Evolutionary conservation across 2,329 filamentous ascomycete species (phyloP), one percentile per base, ranked within the genome.

Genomic region (Seiridium unicorne): DNA sequence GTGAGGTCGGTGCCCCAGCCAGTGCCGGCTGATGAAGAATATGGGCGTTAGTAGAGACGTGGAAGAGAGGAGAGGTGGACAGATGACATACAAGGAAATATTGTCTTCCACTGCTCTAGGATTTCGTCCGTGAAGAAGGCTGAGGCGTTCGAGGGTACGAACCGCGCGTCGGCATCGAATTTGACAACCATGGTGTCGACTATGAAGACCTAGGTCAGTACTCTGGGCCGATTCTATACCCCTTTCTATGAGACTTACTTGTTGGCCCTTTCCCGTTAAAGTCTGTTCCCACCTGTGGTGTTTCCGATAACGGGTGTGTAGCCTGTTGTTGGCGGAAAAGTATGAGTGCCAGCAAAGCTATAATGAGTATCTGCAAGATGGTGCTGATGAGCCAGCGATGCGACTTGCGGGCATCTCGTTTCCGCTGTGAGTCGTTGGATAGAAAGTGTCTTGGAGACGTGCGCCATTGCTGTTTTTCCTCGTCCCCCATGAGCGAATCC

Each of bases 111-210:
- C 55, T 70, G 69, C 31, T 65, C 58, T 44, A 75, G 64, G 1
- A 73, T 69, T 53, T 71, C 69, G 40, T 74, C 67, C 13, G 66
- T 70, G 61, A 76, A 76, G 66, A 76, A 76, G 61, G 74, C 70
- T 42, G 72, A 70, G 18, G 72, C 68, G 66, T 76, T 74, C 61
- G 65, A 68, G 11, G 73, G 74, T 42, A 71, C 72, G 57, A 73
- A 76, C 2, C 69, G 69, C 40, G 66, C 66, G 64, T 76, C 73
- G 51, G 69, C 68, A 32, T 72, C 62, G 63, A 75, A 76, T 48
- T 68, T 72, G 35, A 62, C 63, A 53, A 76, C 67, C 59, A 69
- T 67, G 44, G 71, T 71, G 18, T 65, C 64, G 62, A 76, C 70
- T 74, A 55, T 51, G 1, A 5, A 36, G 2, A 9, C 8, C 8